These are phyloP conservation scores for Funneliformis geosporum DNA, from an alignment of 192 early-diverging fungal species.

Conservation along the genomic window DNA sequence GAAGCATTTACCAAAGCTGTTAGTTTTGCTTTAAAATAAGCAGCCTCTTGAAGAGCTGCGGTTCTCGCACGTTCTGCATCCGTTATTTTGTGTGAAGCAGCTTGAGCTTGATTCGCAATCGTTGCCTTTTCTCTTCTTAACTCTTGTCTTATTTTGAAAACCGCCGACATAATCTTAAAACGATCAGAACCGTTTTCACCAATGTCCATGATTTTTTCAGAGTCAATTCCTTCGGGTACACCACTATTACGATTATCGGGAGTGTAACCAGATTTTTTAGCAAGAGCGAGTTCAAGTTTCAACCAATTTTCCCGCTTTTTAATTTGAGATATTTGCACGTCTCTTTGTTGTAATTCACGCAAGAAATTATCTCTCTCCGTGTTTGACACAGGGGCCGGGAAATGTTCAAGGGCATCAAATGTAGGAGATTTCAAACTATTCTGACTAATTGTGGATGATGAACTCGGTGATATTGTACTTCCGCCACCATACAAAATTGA, in stretches of 20 bases:
- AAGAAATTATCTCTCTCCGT: slow-evolving; percentile 36
- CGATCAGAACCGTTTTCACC: slow-evolving; percentile 52
- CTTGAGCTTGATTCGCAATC: slow-evolving; percentile 50
- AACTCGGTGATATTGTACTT: background rate
- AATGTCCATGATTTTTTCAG: slow-evolving; percentile 38
- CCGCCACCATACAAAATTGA: slow-evolving; percentile 9
- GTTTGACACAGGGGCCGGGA: slow-evolving; percentile 13
- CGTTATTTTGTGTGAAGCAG: slow-evolving; percentile 47
- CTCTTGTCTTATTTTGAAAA: slow-evolving; percentile 53
- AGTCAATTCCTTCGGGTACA: background rate
- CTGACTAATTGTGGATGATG: background rate
- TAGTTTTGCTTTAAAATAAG: slow-evolving; percentile 54
- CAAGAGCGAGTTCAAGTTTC: slow-evolving; percentile 35
- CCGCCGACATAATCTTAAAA: slow-evolving; percentile 46
- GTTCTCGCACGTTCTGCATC: slow-evolving; percentile 51
- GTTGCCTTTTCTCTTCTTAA: slow-evolving; percentile 45
- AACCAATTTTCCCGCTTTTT: slow-evolving; percentile 38
- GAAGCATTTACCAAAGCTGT: slow-evolving; percentile 48
- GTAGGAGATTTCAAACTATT: slow-evolving; percentile 4
- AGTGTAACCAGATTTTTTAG: slow-evolving; percentile 35
- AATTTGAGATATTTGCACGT: slow-evolving; percentile 32
- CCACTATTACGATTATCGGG: slow-evolving; percentile 23
- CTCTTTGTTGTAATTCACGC: slow-evolving; percentile 35
- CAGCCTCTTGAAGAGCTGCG: slow-evolving; percentile 58
- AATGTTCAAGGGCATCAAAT: slow-evolving; percentile 14